Base-by-base conservation (phyloP, 805 yeast species). In the Candida maltosa region DNA sequence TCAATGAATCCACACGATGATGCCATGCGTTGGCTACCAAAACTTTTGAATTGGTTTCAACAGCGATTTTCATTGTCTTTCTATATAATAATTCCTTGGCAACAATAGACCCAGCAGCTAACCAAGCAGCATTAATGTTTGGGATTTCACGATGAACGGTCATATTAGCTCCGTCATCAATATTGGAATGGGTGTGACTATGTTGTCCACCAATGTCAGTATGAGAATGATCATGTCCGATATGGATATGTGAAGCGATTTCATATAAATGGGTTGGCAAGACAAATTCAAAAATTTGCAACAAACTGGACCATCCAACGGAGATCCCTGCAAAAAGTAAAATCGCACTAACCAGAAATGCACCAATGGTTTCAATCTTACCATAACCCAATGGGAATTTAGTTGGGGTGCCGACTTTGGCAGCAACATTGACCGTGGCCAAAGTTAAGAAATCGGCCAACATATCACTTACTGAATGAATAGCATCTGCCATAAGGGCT, bases 21-120 rank as follows among this genome's bases (percentile, higher is more conserved):
- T 93, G 98, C 97, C 98, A 93, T 3, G 98, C 98, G 54, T 93
- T 93, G 4, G 98, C 98, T 32, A 87, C 79, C 31, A 93, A 70
- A 3, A 93, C 97, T 43, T 87, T 87, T 1, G 96, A 87, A 52
- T 86, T 84, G 19, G 87, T 75, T 41, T 74, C 67, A 32, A 70
- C 68, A 1, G 97, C 98, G 16, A 93, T 78, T 41, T 78, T 77
- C 60, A 81, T 73, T 0, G 98, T 93, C 9, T 87, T 84, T 39
- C 78, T 78, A 61, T 78, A 93, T 27, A 93, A 76, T 75, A 95
- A 77, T 58, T 93, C 98, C 54, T 93, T 93, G 26, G 88, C 75
- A 3, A 72, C 76, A 40, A 93, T 87, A 1, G 96, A 87, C 1
- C 80, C 96, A 38, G 83, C 79, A 0, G 98, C 98, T 29, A 93